Percentiles rank a stretch among this genome's conserved stretches.
Conservation (phyloP, 2,329 filamentous ascomycete species). For the Stagonosporopsis vannaccii region DNA sequence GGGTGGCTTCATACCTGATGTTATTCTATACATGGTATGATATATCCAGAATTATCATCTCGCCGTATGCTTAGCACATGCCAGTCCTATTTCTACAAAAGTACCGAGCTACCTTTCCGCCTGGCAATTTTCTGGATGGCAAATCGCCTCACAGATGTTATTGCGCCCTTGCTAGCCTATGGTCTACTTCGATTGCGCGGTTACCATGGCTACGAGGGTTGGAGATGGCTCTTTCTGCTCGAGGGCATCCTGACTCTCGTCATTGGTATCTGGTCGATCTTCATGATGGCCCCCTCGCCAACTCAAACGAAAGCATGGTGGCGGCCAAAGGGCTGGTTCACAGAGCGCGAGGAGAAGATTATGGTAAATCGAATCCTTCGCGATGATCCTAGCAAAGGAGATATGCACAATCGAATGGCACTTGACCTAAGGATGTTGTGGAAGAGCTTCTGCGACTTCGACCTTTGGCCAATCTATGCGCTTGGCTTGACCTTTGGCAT, state of each 20-base stretch:
- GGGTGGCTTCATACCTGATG: not conserved
- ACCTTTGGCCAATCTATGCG: not conserved
- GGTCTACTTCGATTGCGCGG: not conserved
- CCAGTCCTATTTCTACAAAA: not conserved
- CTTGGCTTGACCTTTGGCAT: not conserved
- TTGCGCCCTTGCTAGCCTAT: not conserved
- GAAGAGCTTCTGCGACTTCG: slow-evolving; percentile 1
- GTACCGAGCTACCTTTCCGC: not conserved
- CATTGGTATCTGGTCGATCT: not conserved
- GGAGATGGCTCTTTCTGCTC: slow-evolving; percentile 56
- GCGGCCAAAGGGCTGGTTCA: slow-evolving; percentile 65
- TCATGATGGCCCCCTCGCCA: not conserved
- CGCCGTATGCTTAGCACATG: not conserved
- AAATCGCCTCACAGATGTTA: not conserved
- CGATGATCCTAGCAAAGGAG: slow-evolving; percentile 63
- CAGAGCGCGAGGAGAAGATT: slow-evolving; percentile 71
- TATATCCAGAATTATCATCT: not conserved
- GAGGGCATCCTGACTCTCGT: slow-evolving; percentile 41
- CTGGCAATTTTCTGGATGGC: not conserved
- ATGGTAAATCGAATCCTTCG: slow-evolving; percentile 71
- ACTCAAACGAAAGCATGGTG: not conserved
- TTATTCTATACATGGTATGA: not conserved
- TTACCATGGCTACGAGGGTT: slow-evolving; percentile 37
- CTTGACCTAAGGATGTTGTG: not conserved
- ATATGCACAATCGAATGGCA: slow-evolving; percentile 63